phyloP scores from a whole-genome alignment of 2,329 filamentous ascomycete species.

The Paraphaeosphaeria sporulosa region DNA sequence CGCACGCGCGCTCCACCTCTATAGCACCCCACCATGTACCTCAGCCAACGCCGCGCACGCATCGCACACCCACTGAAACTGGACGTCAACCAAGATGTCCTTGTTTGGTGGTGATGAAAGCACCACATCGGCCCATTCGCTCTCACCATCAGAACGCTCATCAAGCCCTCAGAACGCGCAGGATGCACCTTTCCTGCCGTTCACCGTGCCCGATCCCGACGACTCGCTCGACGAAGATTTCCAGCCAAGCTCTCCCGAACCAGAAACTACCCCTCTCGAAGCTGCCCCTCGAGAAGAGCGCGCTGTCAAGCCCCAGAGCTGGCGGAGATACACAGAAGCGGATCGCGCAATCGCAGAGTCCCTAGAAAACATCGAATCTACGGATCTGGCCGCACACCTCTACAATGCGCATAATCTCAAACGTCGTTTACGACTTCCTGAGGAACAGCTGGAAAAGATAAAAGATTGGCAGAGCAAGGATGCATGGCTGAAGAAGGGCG shows the following conservation, averaged over 20 bases:
- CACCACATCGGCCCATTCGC: constrained; percentile 19
- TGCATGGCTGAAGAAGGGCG: constrained; percentile 47
- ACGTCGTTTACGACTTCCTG: constrained; percentile 46
- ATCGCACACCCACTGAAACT: constrained; percentile 7
- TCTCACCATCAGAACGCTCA: constrained; percentile 11
- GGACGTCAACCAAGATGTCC: constrained; percentile 43
- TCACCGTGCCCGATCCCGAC: neutral
- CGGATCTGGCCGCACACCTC: constrained; percentile 77
- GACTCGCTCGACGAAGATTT: constrained; percentile 21
- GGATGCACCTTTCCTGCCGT: neutral
- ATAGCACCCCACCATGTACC: neutral
- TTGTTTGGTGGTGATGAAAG: constrained; percentile 46
- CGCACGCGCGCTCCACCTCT: neutral
- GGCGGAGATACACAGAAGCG: constrained; percentile 67
- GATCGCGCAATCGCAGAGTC: constrained; percentile 70
- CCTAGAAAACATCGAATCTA: constrained; percentile 68
- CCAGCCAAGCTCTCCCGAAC: constrained; percentile 12
- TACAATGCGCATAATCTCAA: constrained; percentile 80
- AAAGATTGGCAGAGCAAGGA: constrained; percentile 51
- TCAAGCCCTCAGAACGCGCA: constrained; percentile 25
- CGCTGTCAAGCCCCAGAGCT: constrained; percentile 69
- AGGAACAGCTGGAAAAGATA: constrained; percentile 21
- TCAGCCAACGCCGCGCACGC: neutral
- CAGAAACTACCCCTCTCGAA: constrained; percentile 12
- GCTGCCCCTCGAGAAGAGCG: neutral